Conservation (phyloP, 2,329 filamentous ascomycete species). For the Incumbomyces delicatus region DNA sequence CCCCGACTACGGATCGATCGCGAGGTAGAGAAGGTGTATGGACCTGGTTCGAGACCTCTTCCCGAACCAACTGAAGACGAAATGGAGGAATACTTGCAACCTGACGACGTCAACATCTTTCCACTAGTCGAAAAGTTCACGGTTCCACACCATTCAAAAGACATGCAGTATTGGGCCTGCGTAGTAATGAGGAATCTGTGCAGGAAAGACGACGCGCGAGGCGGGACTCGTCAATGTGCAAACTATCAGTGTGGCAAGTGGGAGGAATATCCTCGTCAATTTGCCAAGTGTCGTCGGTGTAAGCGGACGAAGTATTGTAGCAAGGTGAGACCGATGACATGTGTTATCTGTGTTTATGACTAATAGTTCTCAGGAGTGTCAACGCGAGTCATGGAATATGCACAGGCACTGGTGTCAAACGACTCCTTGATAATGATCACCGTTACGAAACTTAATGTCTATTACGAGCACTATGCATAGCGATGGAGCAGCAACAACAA, state of each 20-base stretch:
- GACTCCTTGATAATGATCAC: conserved; percentile 4
- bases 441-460: conserved; percentile 8
- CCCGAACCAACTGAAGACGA: conserved; percentile 50
- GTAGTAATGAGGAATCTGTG: conserved; percentile 98
- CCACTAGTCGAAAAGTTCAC: conserved; percentile 97
- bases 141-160: conserved; percentile 82
- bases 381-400: conserved; percentile 97
- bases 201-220: conserved; percentile 89
- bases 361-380: conserved; percentile 51
- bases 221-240: conserved; percentile 91
- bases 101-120: conserved; percentile 97
- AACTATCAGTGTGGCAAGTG: conserved; percentile 98
- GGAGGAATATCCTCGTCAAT: conserved; percentile 94
- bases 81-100: conserved; percentile 78
- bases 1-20: conserved; percentile 82
- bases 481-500: conserved; percentile 14
- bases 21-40: conserved; percentile 71
- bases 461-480: conserved; percentile 18
- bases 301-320: conserved; percentile 97
- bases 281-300: conserved; percentile 94
- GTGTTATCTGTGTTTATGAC: not conserved
- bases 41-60: conserved; percentile 43
- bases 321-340: conserved; percentile 48
- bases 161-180: conserved; percentile 99
- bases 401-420: conserved; percentile 85